phyloP scores from a whole-genome alignment of 768 basidiomycete genomes.

The Termitomyces sp. region DNA sequence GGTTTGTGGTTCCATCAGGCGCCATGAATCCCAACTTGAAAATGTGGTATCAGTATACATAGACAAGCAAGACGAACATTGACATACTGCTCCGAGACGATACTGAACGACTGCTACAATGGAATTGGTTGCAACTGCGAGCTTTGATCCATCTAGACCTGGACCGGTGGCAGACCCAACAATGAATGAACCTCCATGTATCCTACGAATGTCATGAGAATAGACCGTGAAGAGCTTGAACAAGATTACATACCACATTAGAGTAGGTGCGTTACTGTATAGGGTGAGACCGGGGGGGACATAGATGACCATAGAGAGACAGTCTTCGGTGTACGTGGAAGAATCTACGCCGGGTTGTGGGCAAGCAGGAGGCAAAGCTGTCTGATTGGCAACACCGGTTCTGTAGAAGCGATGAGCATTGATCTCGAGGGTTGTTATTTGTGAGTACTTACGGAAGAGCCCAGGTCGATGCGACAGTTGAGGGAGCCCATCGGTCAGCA shows the following conservation, averaged over 20 bases:
- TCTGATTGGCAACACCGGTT: slow-evolving; percentile 45
- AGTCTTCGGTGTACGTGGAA: slow-evolving; percentile 68
- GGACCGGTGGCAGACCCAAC: slow-evolving; percentile 66
- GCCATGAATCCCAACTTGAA: slow-evolving; percentile 70
- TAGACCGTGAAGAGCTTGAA: not conserved
- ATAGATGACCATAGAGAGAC: slow-evolving; percentile 76
- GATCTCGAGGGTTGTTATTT: not conserved
- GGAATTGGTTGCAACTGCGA: slow-evolving; percentile 67
- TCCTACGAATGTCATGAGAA: slow-evolving; percentile 38
- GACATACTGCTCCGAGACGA: slow-evolving; percentile 72
- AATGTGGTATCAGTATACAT: slow-evolving; percentile 4
- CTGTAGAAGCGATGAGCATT: slow-evolving; percentile 26
- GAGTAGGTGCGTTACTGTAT: slow-evolving; percentile 39
- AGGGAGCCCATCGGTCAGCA: slow-evolving; percentile 58
- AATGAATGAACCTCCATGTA: slow-evolving; percentile 84
- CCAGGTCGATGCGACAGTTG: slow-evolving; percentile 54
- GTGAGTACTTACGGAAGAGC: slow-evolving; percentile 50
- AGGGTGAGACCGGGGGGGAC: slow-evolving; percentile 43
- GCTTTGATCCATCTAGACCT: slow-evolving; percentile 73
- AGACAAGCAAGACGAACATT: not conserved
- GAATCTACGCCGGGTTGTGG: slow-evolving; percentile 55
- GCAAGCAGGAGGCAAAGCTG: slow-evolving; percentile 65
- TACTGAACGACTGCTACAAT: slow-evolving; percentile 85
- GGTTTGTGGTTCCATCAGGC: slow-evolving; percentile 66
- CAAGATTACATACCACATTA: slow-evolving; percentile 52